phyloP scores from a whole-genome alignment of 768 basidiomycete species.

The Xerocomus potaroensis region DNA sequence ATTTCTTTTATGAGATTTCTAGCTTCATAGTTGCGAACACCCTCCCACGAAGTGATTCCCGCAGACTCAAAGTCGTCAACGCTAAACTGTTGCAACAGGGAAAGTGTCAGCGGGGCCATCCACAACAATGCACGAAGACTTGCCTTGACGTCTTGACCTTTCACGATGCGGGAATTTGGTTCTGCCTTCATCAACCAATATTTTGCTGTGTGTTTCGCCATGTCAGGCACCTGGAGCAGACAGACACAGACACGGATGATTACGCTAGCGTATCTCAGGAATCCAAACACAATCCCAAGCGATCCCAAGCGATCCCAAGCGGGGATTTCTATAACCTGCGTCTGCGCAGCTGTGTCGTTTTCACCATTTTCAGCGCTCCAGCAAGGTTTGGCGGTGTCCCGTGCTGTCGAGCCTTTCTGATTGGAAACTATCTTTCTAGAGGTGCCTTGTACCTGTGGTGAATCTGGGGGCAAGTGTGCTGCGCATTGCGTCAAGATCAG shows the following conservation, averaged over 20 bases:
- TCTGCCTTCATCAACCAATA: slow-evolving; percentile 84
- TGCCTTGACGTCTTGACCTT: slow-evolving; percentile 85
- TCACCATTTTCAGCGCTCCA: not conserved
- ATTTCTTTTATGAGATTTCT: slow-evolving; percentile 82
- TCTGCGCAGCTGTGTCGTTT: too few species aligned
- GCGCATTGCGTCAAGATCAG: not conserved
- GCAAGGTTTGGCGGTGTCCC: not conserved
- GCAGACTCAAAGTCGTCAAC: slow-evolving; percentile 79
- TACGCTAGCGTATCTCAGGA: too few species aligned
- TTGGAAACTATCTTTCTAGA: not conserved
- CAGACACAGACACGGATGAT: too few species aligned
- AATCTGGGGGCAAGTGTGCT: not conserved
- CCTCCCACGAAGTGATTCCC: slow-evolving; percentile 77
- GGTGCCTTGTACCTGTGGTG: not conserved
- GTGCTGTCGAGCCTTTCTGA: not conserved
- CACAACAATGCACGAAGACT: slow-evolving; percentile 2
- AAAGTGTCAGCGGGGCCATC: not conserved
- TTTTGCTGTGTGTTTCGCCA: slow-evolving; percentile 14
- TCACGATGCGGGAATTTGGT: slow-evolving; percentile 77
- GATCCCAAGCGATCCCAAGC: too few species aligned
- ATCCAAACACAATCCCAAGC: too few species aligned
- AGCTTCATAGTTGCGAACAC: slow-evolving; percentile 82
- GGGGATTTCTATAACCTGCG: too few species aligned
- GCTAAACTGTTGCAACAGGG: slow-evolving; percentile 55
- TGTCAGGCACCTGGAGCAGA: too few species aligned